These are phyloP conservation scores for Saccharum officinarum DNA, from an alignment of 176 grass and related monocot genomes.

Conservation along the genomic window DNA sequence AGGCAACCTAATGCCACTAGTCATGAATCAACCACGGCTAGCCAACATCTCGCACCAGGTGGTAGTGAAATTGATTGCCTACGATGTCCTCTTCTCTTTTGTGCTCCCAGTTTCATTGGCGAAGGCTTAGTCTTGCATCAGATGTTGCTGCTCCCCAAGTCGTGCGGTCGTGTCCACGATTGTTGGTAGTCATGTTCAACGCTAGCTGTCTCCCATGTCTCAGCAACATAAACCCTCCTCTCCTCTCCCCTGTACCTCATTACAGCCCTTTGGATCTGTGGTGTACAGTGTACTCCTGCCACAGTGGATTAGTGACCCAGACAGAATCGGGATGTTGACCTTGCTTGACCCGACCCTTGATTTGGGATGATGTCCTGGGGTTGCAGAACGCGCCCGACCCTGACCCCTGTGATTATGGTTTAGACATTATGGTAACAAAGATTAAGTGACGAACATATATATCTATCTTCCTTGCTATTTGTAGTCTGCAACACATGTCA, in stretches of 20 bases:
- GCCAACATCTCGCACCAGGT: background rate
- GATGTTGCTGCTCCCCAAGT: background rate
- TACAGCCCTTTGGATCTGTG: too few relatives aligned
- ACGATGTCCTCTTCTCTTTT: background rate
- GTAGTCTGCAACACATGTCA: background rate
- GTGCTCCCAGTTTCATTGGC: background rate
- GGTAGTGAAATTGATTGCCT: background rate
- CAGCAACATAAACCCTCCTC: background rate
- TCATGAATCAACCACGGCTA: background rate
- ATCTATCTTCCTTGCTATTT: background rate
- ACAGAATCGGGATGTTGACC: background rate
- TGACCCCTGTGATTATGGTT: background rate
- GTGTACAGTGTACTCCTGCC: background rate
- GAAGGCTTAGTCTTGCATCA: background rate
- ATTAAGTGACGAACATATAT: constrained; percentile 9
- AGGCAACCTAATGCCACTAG: background rate
- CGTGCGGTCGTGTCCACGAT: background rate
- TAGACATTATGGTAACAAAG: background rate
- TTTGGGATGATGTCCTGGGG: background rate
- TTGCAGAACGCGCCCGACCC: background rate
- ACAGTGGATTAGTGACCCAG: background rate
- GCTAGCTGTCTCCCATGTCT: background rate
- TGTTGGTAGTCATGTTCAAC: background rate
- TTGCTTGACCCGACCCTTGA: background rate
- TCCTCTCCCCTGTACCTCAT: background rate